Base-by-base conservation (phyloP, 257 asterid species). In the Linaria vulgaris region DNA sequence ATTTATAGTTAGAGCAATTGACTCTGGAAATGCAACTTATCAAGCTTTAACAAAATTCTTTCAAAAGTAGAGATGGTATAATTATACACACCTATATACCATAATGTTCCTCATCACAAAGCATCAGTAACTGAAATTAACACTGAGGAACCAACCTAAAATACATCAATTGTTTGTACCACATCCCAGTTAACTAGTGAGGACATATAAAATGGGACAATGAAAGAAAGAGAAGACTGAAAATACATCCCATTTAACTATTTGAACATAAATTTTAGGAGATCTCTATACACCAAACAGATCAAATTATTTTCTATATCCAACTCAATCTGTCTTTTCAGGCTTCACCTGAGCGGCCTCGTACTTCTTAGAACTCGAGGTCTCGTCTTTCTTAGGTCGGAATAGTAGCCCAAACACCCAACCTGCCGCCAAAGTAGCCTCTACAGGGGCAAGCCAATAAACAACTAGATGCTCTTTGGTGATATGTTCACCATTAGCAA, bases 391-490 rank as follows among this genome's bases (percentile, higher is more conserved):
- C 55, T 59, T 65, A 15, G 72, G 76, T 39, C 60, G 74, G 55
- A 63, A 61, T 12, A 88, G 64, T 57, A 84, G 59, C 49, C 84
- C 74, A 69, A 77, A 85, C 24, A 73, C 43, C 88, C 91, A 82
- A 46, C 79, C 95, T 10, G 98, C 96, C 5, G 82, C 74, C 72
- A 91, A 23, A 64, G 98, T 85, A 16, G 88, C 98, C 74, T 76
- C 85, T 0, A 88, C 83, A 2, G 98, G 98, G 1, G 98, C 96
- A 74, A 91, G 94, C 94, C 96, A 86, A 68, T 88, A 91, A 56
- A 88, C 98, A 16, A 85, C 69, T 52, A 88, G 61, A 70, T 91
- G 95, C 83, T 86, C 95, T 75, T 83, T 86, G 53, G 87, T 83
- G 61, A 82, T 67, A 47, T 88, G 94, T 61, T 91, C 82, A 43